Conservation (phyloP, 2,329 filamentous ascomycete genomes). For the Biscogniauxia marginata region DNA sequence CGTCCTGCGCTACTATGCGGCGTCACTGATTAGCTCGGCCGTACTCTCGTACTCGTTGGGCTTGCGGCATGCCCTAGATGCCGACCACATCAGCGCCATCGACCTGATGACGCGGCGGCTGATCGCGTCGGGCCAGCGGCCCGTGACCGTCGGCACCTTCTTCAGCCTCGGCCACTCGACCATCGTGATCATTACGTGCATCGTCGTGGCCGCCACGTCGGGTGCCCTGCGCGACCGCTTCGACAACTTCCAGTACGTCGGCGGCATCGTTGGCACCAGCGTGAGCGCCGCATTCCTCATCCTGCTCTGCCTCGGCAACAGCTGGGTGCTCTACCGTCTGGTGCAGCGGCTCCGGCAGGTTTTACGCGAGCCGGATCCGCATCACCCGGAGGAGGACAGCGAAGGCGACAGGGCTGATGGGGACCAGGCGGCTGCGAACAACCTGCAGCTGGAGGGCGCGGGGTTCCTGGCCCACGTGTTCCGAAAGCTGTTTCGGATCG, state of each 20-base stretch:
- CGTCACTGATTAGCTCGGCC: conserved; percentile 71
- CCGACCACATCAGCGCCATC: conserved; percentile 86
- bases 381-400: conserved; percentile 29
- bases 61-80: conserved; percentile 91
- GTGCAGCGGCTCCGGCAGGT: conserved; percentile 65
- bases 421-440: conserved; percentile 40
- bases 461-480: conserved; percentile 74
- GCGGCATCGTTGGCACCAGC: conserved; percentile 85
- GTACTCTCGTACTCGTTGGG: conserved; percentile 86
- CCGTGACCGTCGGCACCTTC: conserved; percentile 90
- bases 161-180: conserved; percentile 94
- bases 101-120: conserved; percentile 92
- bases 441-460: conserved; percentile 71
- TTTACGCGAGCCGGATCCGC: conserved; percentile 43
- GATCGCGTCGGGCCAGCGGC: conserved; percentile 78
- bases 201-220: conserved; percentile 88
- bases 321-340: conserved; percentile 79
- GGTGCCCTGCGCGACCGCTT: conserved; percentile 81
- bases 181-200: conserved; percentile 84
- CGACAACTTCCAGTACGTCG: conserved; percentile 73
- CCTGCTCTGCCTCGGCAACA: conserved; percentile 78
- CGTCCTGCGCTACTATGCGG: conserved; percentile 52
- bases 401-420: conserved; percentile 7
- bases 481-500: conserved; percentile 71
- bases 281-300: conserved; percentile 83